Conservation (phyloP, 2,329 filamentous ascomycete genomes). For the Dissoconium aciculare region DNA sequence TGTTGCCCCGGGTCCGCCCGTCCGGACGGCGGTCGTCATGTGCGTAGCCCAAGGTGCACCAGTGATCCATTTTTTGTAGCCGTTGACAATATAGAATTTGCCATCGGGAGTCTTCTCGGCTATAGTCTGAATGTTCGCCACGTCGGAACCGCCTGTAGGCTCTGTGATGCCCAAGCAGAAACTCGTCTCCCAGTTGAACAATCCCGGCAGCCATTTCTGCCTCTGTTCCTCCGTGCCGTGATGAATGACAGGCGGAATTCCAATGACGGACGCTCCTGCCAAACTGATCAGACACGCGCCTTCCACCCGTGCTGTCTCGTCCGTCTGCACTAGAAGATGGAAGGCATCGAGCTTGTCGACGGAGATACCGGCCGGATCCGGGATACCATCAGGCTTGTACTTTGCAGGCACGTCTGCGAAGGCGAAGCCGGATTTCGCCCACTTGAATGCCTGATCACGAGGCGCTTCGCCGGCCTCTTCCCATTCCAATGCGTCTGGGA, state of each 20-base stretch:
- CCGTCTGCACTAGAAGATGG: constrained; percentile 28
- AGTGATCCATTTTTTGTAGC: constrained; percentile 46
- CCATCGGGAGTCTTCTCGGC: constrained; percentile 33
- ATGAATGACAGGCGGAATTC: constrained; percentile 47
- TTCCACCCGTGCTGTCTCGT: constrained; percentile 22
- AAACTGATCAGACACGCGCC: constrained; percentile 44
- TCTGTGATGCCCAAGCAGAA: constrained; percentile 54
- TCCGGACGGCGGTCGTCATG: constrained; percentile 43
- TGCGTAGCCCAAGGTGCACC: constrained; percentile 30
- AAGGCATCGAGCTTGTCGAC: constrained; percentile 40
- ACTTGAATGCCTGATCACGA: constrained; percentile 29
- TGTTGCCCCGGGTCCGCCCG: constrained; percentile 30
- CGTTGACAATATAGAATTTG: constrained; percentile 46
- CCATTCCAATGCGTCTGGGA: constrained; percentile 47
- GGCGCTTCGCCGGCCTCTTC: constrained; percentile 38
- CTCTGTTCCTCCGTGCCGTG: constrained; percentile 48
- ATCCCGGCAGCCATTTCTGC: constrained; percentile 41
- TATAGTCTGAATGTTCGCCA: constrained; percentile 48
- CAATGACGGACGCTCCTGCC: constrained; percentile 46
- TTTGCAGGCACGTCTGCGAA: constrained; percentile 32
- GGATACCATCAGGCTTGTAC: constrained; percentile 29
- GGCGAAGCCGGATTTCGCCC: constrained; percentile 28
- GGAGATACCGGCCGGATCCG: constrained; percentile 33
- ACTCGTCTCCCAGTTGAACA: constrained; percentile 43
- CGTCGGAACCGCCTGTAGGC: constrained; percentile 46